Evolutionary conservation across 148 eudicot species (phyloP).

Genomic region (Spergularia bocconei): DNA sequence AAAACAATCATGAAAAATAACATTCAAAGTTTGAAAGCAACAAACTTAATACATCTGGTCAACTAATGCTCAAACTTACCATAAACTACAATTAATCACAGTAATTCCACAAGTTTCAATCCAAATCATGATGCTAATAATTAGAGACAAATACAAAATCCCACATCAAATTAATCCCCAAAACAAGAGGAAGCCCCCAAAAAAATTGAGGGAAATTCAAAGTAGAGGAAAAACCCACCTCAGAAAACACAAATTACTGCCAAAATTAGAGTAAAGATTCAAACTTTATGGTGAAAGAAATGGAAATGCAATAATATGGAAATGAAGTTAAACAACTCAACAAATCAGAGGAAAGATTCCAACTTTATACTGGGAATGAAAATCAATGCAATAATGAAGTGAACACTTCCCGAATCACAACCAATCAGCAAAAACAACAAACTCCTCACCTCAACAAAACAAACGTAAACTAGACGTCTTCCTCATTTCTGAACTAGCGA

Average conservation of each 20-base stretch:
- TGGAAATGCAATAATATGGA: neutral
- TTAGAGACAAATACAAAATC: neutral
- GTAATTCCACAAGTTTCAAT: neutral
- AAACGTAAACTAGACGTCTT: neutral
- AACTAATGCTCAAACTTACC: constrained; percentile 15
- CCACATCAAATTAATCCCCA: constrained; percentile 9
- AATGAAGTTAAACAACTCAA: too few species aligned
- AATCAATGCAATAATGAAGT: too few species aligned
- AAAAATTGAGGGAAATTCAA: neutral
- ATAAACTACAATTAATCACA: constrained; percentile 11
- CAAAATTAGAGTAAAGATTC: neutral
- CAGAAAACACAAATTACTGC: neutral
- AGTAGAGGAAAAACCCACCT: neutral
- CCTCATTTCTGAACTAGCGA: neutral
- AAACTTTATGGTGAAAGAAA: neutral
- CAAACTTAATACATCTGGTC: constrained; percentile 10
- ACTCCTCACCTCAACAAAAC: constrained; percentile 22
- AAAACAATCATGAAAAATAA: too few species aligned
- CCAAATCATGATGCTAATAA: neutral
- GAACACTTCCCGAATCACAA: too few species aligned
- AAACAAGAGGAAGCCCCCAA: neutral
- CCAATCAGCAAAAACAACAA: neutral
- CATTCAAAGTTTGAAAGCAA: neutral
- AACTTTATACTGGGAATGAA: too few species aligned
- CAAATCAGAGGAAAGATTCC: too few species aligned